Evolutionary conservation across 139 green algal species (phyloP), one percentile per base, ranked within the genome.

Genomic region (Chloropicon primus): DNA sequence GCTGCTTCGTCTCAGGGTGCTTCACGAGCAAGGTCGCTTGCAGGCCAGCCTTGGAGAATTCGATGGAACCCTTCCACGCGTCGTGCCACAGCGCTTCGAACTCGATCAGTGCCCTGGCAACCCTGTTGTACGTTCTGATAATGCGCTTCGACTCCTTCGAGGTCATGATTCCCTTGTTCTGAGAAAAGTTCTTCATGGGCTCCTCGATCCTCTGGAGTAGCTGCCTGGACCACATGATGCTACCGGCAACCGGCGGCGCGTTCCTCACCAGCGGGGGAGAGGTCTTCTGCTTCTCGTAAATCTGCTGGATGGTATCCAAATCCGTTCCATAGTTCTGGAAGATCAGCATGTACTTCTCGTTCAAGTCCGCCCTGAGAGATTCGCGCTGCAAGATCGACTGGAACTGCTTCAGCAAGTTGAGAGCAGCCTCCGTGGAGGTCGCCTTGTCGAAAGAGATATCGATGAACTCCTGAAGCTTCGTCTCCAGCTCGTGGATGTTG

Each of bases 401-500:
- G 80, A 96, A 95, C 84, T 96, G 93, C 72, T 83, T 80, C 77
- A 97, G 87, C 86, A 97, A 84, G 76, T 86, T 88, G 25, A 97
- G 87, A 26, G 92, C 91, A 26, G 93, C 87, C 76, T 97, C 92
- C 0, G 92, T 97, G 29, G 79, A 87, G 21, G 84, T 89, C 84
- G 93, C 93, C 82, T 93, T 88, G 82, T 94, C 89, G 82, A 97
- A 97, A 0, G 81, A 90, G 2, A 74, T 77, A 73, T 95, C 90
- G 25, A 97, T 90, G 78, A 97, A 96, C 21, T 84, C 89, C 90
- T 96, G 90, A 28, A 96, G 82, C 54, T 84, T 82, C 75, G 91
- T 89, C 86, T 97, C 93, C 71, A 97, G 86, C 74, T 97, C 92
- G 80, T 97, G 88, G 77, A 97, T 94, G 85, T 97, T 91, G 62